Conservation (phyloP, 164 flowering plant species). For the Saururus chinensis region DNA sequence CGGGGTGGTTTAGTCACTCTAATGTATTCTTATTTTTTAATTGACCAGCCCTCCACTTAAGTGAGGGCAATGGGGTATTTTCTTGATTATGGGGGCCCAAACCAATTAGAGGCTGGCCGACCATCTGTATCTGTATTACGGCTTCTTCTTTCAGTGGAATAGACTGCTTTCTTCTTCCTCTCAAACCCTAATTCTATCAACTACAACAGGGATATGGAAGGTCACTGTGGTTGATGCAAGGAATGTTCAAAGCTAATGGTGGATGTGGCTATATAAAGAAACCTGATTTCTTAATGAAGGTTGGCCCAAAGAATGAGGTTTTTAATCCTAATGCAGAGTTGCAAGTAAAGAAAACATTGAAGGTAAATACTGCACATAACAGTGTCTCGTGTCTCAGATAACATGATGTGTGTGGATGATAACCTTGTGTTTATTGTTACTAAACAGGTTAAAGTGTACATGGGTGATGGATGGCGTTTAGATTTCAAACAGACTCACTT, state of each 20-base stretch:
- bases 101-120: too few species aligned
- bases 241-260: slow-evolving; percentile 54
- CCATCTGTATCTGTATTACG: too few species aligned
- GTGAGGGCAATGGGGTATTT: too few species aligned
- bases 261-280: slow-evolving; percentile 53
- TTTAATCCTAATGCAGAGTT: slow-evolving; percentile 24
- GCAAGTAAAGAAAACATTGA: slow-evolving; percentile 30
- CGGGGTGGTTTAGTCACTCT: too few species aligned
- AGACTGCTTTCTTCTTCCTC: too few species aligned
- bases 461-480: slow-evolving; percentile 45
- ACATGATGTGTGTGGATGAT: background rate
- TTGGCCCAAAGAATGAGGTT: slow-evolving; percentile 18
- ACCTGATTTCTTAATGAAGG: slow-evolving; percentile 29
- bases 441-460: slow-evolving; percentile 27
- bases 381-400: too few species aligned
- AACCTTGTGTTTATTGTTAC: background rate
- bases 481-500: slow-evolving; percentile 39
- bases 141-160: too few species aligned
- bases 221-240: slow-evolving; percentile 57
- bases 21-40: too few species aligned
- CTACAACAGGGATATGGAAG: slow-evolving; percentile 34
- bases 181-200: background rate
- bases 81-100: too few species aligned
- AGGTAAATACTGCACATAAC: slow-evolving; percentile 13
- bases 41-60: too few species aligned